These are phyloP conservation scores for Dispira parvispora DNA, from an alignment of 192 early-diverging fungal genomes.

Conservation along the genomic window DNA sequence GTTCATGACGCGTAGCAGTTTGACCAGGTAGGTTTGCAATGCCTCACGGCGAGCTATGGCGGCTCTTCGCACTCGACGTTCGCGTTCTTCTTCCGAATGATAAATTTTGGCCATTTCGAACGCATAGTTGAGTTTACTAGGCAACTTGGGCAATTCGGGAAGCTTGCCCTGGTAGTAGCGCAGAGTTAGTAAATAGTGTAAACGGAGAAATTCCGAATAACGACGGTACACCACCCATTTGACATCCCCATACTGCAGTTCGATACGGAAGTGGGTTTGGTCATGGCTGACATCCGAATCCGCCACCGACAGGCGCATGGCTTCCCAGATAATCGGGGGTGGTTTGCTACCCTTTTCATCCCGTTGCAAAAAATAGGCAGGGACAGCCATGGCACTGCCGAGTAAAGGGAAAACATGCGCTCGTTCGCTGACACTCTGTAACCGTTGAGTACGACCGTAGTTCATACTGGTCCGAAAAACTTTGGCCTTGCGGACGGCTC, in stretches of 20 bases:
- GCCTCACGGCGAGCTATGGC: slow-evolving; percentile 32
- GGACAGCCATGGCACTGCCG: slow-evolving; percentile 31
- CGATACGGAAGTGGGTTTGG: slow-evolving; percentile 47
- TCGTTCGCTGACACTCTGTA: background rate
- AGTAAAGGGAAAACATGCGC: slow-evolving; percentile 23
- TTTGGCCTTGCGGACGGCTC: slow-evolving; percentile 8
- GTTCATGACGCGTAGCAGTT: slow-evolving; percentile 36
- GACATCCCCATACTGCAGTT: slow-evolving; percentile 55
- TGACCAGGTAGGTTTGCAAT: slow-evolving; percentile 41
- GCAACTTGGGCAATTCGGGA: slow-evolving; percentile 15
- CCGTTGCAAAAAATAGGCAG: slow-evolving; percentile 31
- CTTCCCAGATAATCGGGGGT: slow-evolving; percentile 31
- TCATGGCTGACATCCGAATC: slow-evolving; percentile 9
- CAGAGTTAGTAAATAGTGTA: slow-evolving; percentile 41
- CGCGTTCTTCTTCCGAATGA: slow-evolving; percentile 11
- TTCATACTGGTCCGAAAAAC: background rate
- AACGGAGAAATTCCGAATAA: slow-evolving; percentile 43
- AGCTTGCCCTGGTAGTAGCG: slow-evolving; percentile 28
- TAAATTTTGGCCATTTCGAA: slow-evolving; percentile 16
- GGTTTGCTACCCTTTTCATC: slow-evolving; percentile 28
- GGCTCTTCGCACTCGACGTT: slow-evolving; percentile 20
- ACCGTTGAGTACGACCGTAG: background rate
- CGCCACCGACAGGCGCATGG: slow-evolving; percentile 22
- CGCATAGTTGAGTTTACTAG: slow-evolving; percentile 14
- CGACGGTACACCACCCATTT: slow-evolving; percentile 57